These are phyloP conservation scores for Paraglomus occultum DNA, from an alignment of 192 early-diverging fungal species.

Conservation along the genomic window DNA sequence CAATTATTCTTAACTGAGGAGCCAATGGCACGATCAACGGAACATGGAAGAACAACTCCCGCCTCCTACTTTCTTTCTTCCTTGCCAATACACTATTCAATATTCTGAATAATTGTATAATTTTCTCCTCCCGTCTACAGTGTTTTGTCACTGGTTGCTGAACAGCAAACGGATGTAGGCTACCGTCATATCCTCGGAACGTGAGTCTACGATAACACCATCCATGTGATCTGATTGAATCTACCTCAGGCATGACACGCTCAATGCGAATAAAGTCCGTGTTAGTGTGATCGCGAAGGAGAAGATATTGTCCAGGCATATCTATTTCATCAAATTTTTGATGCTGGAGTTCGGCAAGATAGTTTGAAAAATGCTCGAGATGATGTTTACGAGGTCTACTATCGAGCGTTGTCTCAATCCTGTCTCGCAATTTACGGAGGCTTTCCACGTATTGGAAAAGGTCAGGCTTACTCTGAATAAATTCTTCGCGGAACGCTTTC, in stretches of 20 bases:
- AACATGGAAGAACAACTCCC: slow-evolving; percentile 78
- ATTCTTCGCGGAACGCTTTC: slow-evolving; percentile 87
- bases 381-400: slow-evolving; percentile 77
- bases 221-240: slow-evolving; percentile 72
- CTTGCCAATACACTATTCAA: slow-evolving; percentile 84
- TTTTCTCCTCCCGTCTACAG: slow-evolving; percentile 91
- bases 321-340: slow-evolving; percentile 99
- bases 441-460: slow-evolving; percentile 79
- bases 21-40: slow-evolving; percentile 93
- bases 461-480: slow-evolving; percentile 85
- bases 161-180: slow-evolving; percentile 84
- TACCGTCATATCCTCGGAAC: slow-evolving; percentile 91
- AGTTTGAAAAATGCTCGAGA: slow-evolving; percentile 86
- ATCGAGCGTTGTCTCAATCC: slow-evolving; percentile 84
- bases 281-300: slow-evolving; percentile 72
- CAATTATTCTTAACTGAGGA: slow-evolving; percentile 87
- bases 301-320: slow-evolving; percentile 94
- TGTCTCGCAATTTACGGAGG: slow-evolving; percentile 92
- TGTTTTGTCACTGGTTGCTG: slow-evolving; percentile 91
- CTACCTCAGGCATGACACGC: slow-evolving; percentile 91
- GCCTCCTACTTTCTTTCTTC: slow-evolving; percentile 76
- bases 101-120: slow-evolving; percentile 92
- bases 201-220: slow-evolving; percentile 76
- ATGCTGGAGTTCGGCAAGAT: slow-evolving; percentile 97
- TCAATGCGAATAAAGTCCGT: slow-evolving; percentile 95